Percentiles rank a stretch among this genome's conserved stretches.
These are phyloP conservation scores for Phaeosphaeria sp. DNA, from an alignment of 2,329 filamentous ascomycete species.

Conservation along the genomic window DNA sequence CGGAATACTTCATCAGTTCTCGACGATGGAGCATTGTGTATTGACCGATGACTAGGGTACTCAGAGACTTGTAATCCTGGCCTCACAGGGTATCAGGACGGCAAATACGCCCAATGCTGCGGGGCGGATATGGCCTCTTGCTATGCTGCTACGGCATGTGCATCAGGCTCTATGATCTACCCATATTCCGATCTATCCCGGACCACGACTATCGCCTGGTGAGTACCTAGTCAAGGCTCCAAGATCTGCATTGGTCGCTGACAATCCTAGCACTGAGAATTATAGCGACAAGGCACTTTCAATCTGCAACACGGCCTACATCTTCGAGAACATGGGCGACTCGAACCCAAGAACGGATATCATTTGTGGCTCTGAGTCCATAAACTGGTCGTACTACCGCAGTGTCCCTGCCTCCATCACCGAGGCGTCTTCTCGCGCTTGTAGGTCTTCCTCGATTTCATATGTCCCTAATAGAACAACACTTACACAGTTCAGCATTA, in stretches of 20 bases:
- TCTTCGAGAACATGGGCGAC: constrained; percentile 32
- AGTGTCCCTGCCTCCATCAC: constrained; percentile 18
- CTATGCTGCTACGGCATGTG: constrained; percentile 35
- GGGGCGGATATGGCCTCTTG: constrained; percentile 29
- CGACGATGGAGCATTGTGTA: background rate
- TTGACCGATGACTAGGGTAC: constrained; percentile 24
- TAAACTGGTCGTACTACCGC: constrained; percentile 34
- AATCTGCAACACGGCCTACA: constrained; percentile 33
- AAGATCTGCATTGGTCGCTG: background rate
- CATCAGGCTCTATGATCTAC: constrained; percentile 35
- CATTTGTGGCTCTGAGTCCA: constrained; percentile 26
- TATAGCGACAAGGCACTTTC: constrained; percentile 25
- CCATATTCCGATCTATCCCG: constrained; percentile 23
- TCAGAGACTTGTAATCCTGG: constrained; percentile 30
- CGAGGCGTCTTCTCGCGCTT: constrained; percentile 10
- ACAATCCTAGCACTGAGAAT: constrained; percentile 27
- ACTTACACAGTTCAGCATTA: background rate
- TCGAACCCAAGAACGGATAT: constrained; percentile 31
- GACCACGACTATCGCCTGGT: constrained; percentile 36
- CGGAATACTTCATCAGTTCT: background rate
- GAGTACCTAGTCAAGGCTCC: constrained; percentile 1
- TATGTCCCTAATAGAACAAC: background rate
- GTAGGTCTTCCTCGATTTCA: background rate
- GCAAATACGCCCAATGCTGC: constrained; percentile 41
- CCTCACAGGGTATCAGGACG: constrained; percentile 37